Evolutionary conservation across 192 early-diverging fungal species (phyloP).

Genomic region (Haplosporangium gracile): DNA sequence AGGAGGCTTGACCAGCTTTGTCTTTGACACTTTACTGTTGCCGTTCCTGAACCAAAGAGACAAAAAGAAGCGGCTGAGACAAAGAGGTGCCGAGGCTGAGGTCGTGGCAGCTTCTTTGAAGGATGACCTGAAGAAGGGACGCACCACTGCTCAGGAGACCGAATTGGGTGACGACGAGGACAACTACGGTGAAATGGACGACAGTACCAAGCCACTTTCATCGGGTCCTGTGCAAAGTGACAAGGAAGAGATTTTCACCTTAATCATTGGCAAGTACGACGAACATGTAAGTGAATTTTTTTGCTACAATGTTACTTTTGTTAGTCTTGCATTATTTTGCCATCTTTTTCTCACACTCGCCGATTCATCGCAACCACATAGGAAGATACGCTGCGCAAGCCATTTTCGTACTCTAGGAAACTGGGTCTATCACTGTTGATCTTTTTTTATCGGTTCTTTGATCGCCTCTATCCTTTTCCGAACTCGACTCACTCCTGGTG

Average conservation of each 20-base stretch:
- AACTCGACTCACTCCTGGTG: background rate
- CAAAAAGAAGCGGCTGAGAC: background rate
- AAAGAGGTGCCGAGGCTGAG: background rate
- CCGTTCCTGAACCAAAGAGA: background rate
- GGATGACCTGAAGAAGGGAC: constrained; percentile 11
- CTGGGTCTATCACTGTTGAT: constrained; percentile 50
- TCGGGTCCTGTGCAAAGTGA: background rate
- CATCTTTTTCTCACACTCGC: background rate
- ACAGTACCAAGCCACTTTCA: background rate
- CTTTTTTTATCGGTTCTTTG: constrained; percentile 61
- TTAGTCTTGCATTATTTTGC: background rate
- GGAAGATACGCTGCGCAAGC: background rate
- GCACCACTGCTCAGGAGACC: background rate
- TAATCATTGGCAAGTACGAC: background rate
- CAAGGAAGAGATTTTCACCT: background rate
- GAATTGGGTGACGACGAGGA: background rate
- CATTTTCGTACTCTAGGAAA: constrained; percentile 25
- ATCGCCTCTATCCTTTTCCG: constrained; percentile 58
- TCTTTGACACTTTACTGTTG: background rate
- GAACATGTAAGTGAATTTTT: background rate
- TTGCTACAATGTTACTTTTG: background rate
- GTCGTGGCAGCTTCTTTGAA: background rate
- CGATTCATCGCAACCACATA: background rate
- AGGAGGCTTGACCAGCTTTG: constrained; percentile 56
- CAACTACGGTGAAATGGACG: background rate